phyloP scores from a whole-genome alignment of 2,329 filamentous ascomycete species.

The Aspergillus thermomutatus region DNA sequence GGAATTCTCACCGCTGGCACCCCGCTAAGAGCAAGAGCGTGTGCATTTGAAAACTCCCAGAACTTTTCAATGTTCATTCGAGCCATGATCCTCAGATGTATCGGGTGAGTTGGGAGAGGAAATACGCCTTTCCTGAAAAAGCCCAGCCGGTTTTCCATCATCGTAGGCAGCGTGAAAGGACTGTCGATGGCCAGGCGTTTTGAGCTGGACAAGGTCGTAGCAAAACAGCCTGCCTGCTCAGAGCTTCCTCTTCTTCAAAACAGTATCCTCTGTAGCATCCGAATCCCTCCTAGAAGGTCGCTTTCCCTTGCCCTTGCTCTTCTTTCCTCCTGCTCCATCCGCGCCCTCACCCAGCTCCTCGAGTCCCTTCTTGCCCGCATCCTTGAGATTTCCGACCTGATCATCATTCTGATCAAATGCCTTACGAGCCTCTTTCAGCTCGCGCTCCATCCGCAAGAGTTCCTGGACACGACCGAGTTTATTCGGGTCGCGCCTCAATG shows the following conservation, averaged over 20 bases:
- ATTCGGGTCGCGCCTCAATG: slow-evolving; percentile 75
- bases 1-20: background rate
- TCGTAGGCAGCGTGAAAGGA: background rate
- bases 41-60: background rate
- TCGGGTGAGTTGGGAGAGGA: background rate
- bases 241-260: slow-evolving; percentile 34
- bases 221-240: background rate
- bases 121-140: background rate
- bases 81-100: background rate
- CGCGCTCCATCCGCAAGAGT: slow-evolving; percentile 80
- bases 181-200: background rate
- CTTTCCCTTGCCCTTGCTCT: slow-evolving; percentile 37
- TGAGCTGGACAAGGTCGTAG: background rate
- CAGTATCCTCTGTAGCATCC: slow-evolving; percentile 35
- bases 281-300: slow-evolving; percentile 28
- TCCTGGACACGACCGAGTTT: slow-evolving; percentile 89
- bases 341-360: slow-evolving; percentile 28
- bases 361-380: slow-evolving; percentile 34
- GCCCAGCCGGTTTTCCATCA: background rate
- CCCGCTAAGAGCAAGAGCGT: background rate
- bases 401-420: slow-evolving; percentile 45
- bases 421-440: slow-evolving; percentile 79
- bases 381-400: slow-evolving; percentile 36
- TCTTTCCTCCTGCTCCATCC: slow-evolving; percentile 28
- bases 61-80: too few relatives aligned